Percentiles rank a stretch among this genome's conserved stretches.
phyloP scores from a whole-genome alignment of 805 yeast genomes.

The Vanderwaltozyma polyspora region DNA sequence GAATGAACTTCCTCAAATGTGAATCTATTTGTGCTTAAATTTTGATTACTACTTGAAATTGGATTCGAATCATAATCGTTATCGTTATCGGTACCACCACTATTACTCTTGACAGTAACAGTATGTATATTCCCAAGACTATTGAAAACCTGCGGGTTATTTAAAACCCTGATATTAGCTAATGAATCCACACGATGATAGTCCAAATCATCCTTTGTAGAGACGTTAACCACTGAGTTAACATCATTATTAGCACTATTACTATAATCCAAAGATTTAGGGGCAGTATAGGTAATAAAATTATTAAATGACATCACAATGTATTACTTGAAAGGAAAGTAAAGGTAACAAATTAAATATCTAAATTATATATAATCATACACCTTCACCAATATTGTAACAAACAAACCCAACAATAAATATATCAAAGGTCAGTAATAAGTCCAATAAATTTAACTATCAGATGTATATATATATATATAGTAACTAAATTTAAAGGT shows the following conservation, averaged over 20 bases:
- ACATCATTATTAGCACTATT: neutral
- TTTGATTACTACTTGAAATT: neutral
- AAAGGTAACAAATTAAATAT: no score
- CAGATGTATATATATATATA: no score
- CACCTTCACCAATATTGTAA: no score
- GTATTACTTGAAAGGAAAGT: no score
- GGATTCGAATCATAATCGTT: neutral
- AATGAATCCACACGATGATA: slow-evolving; percentile 3
- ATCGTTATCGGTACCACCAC: slow-evolving; percentile 3
- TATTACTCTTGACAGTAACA: slow-evolving; percentile 2
- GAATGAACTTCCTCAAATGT: slow-evolving; percentile 8
- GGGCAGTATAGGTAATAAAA: neutral
- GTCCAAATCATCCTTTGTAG: neutral
- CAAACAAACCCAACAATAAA: no score
- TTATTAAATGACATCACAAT: slow-evolving; percentile 1
- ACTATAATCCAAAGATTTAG: neutral
- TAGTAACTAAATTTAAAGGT: no score
- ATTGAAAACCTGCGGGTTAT: no score
- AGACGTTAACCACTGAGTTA: neutral
- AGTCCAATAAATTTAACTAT: no score
- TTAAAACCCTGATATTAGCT: slow-evolving; percentile 10
- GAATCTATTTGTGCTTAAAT: neutral
- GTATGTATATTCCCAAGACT: no score
- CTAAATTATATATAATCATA: no score
- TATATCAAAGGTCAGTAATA: no score